A percentile compares a stretch with the other conserved stretches of the same genome.
Evolutionary conservation across 176 grass and related monocot species (phyloP).

Genomic region (Otatea glauca): DNA sequence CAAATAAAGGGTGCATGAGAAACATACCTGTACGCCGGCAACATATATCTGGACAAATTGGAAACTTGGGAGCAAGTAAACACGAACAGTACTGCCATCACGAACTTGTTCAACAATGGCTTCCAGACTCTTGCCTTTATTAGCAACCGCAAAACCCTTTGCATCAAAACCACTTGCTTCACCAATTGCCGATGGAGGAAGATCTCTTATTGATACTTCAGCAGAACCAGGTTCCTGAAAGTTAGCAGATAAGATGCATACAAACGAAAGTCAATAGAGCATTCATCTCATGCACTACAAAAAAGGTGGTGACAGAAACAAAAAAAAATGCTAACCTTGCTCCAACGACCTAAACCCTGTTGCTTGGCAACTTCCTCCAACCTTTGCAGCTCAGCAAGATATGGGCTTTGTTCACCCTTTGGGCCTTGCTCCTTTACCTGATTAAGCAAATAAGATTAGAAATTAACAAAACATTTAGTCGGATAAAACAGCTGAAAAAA

Average conservation of each 20-base stretch:
- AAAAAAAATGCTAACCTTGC: conserved; percentile 62
- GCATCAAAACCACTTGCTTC: conserved; percentile 91
- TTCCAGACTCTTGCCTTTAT: conserved; percentile 93
- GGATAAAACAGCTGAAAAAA: not conserved
- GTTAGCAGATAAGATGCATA: conserved; percentile 39
- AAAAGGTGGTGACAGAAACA: not conserved
- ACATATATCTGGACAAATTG: conserved; percentile 97
- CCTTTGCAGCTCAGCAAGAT: conserved; percentile 64
- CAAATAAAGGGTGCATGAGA: conserved; percentile 16
- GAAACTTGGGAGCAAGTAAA: conserved; percentile 87
- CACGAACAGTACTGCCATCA: conserved; percentile 90
- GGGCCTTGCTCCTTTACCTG: conserved; percentile 84
- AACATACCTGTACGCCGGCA: conserved; percentile 86
- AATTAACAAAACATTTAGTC: conserved; percentile 14
- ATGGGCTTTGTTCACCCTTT: conserved; percentile 74
- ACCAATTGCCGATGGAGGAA: conserved; percentile 96
- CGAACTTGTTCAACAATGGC: conserved; percentile 94
- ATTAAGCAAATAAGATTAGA: conserved; percentile 36
- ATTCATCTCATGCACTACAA: conserved; percentile 22
- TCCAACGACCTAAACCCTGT: conserved; percentile 92
- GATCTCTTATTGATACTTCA: conserved; percentile 83
- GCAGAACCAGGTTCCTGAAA: conserved; percentile 75
- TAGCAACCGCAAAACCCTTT: conserved; percentile 69
- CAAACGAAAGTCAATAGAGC: conserved; percentile 23
- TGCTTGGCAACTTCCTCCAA: conserved; percentile 90